Conservation (phyloP, 2,329 filamentous ascomycete species). For the Delphinella strobiligena region DNA sequence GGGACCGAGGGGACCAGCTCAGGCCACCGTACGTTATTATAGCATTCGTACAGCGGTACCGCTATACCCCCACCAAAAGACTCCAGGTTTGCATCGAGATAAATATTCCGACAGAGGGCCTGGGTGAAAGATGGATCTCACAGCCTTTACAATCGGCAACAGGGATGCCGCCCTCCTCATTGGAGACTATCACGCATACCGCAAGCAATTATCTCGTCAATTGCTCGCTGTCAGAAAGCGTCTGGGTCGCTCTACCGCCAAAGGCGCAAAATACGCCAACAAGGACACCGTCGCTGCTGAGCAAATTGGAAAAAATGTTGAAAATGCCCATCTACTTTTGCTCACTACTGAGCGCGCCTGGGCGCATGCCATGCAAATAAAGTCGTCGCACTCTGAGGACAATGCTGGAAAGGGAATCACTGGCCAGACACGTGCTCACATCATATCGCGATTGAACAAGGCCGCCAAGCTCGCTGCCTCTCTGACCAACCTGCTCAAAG, state of each 20-base stretch:
- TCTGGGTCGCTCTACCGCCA: slow-evolving; percentile 70
- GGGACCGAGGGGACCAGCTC: no score
- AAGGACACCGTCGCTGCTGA: slow-evolving; percentile 60
- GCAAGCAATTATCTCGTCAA: slow-evolving; percentile 64
- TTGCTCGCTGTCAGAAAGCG: slow-evolving; percentile 76
- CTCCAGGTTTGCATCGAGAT: no score
- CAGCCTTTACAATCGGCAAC: slow-evolving; percentile 65
- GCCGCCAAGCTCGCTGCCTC: slow-evolving; percentile 57
- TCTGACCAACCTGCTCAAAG: slow-evolving; percentile 54
- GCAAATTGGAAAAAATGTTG: slow-evolving; percentile 61
- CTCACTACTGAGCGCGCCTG: slow-evolving; percentile 83
- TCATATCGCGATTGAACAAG: slow-evolving; percentile 77
- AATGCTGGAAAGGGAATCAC: slow-evolving; percentile 60
- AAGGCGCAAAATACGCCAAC: slow-evolving; percentile 71
- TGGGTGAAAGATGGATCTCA: slow-evolving; percentile 64
- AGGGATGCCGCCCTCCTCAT: slow-evolving; percentile 76
- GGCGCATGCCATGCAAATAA: slow-evolving; percentile 94
- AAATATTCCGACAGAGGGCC: no score
- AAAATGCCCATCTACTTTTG: slow-evolving; percentile 69
- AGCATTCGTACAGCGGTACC: no score
- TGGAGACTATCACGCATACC: slow-evolving; percentile 80
- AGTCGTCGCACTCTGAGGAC: slow-evolving; percentile 67
- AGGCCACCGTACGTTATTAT: not conserved
- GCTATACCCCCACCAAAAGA: not conserved
- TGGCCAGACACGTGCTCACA: slow-evolving; percentile 72